Base-by-base conservation (phyloP, 192 early-diverging fungal species). In the Kappamyces sp. region DNA sequence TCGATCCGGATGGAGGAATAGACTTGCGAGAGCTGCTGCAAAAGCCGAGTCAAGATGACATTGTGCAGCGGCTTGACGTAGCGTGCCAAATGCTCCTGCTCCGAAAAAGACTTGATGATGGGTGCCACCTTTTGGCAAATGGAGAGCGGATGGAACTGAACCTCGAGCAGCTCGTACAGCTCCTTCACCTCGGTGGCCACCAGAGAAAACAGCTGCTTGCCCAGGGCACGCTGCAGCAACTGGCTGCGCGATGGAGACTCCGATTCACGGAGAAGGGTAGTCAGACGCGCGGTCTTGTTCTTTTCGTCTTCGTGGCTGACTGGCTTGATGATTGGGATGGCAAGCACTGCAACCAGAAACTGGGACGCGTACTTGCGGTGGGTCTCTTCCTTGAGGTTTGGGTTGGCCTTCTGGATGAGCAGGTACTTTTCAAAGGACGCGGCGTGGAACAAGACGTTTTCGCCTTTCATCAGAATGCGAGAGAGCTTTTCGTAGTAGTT, bases 401-500 rank as follows among this genome's bases (percentile, higher is more conserved):
- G 46, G 7, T 43, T 49, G 32, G 44, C 35, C 55, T 34, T 67
- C 44, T 41, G 86, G 40, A 83, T 81, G 47, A 78, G 81, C 69
- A 86, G 90, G 83, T 86, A 92, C 75, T 85, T 90, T 82, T 90
- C 94, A 87, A 88, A 94, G 37, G 95, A 87, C 40, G 97, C 93
- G 38, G 97, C 92, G 59, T 95, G 90, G 86, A 96, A 99, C 66
- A 99, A 84, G 66, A 89, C 92, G 78, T 99, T 94, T 64, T 96
- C 93, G 36, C 90, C 89, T 68, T 95, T 90, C 79, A 90, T 85
- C 74, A 99, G 94, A 68, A 99, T 94, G 61, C 86, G 86, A 23
- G 95, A 90, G 41, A 99, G 79, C 78, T 95, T 97, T 64, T 98
- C 91, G 80, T 98, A 98, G 72, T 98, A 99, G 83, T 93, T 94